Conservation (phyloP, 805 yeast species). For the Candida glaebosa region DNA sequence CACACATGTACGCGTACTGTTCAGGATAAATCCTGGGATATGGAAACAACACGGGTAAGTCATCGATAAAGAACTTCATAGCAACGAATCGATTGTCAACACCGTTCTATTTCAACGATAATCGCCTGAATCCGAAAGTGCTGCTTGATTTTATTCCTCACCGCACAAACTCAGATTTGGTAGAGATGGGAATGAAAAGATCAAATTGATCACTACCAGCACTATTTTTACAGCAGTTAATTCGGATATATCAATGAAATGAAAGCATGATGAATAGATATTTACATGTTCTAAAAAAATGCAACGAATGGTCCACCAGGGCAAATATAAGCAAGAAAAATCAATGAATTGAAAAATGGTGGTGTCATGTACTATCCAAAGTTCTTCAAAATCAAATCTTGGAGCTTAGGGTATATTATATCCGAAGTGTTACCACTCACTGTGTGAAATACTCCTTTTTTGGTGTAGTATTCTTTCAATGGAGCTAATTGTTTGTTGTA, state of each 20-base stretch:
- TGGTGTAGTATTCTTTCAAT: conserved; percentile 56
- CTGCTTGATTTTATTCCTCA: no score
- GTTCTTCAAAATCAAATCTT: conserved; percentile 13
- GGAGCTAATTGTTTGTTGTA: conserved; percentile 62
- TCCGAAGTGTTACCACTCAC: conserved; percentile 82
- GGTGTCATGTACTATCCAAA: conserved; percentile 4
- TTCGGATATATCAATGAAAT: no score
- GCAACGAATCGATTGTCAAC: not conserved
- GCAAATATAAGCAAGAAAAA: not conserved
- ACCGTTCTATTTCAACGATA: no score
- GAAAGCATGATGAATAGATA: not conserved
- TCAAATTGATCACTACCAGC: no score
- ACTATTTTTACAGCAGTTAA: no score
- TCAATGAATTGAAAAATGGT: not conserved
- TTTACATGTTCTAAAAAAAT: not conserved
- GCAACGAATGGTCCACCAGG: not conserved
- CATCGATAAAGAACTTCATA: conserved; percentile 86
- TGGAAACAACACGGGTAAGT: conserved; percentile 92
- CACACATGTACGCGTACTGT: conserved; percentile 97
- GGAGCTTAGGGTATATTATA: conserved; percentile 71
- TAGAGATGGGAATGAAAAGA: no score
- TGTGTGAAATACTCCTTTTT: conserved; percentile 41
- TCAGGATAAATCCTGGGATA: conserved; percentile 97
- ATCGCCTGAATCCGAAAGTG: no score
- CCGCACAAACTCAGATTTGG: not conserved